These are phyloP conservation scores for Lactarius trivialis DNA, from an alignment of 768 basidiomycete species.

Conservation along the genomic window DNA sequence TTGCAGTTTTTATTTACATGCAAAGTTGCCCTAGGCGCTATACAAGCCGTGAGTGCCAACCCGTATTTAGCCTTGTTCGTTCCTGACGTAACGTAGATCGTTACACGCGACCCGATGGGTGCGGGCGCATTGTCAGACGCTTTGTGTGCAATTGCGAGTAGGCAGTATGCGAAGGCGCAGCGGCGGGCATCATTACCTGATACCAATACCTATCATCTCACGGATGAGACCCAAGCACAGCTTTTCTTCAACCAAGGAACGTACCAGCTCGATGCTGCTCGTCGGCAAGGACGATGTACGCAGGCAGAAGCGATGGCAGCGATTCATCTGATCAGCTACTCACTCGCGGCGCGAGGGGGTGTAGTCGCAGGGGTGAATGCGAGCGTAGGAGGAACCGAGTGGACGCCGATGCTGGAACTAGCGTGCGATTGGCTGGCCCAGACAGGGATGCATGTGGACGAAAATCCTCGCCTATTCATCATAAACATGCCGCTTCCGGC, in stretches of 20 bases:
- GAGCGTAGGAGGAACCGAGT: conserved; percentile 50
- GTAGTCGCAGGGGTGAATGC: conserved; percentile 38
- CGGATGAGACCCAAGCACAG: conserved; percentile 17
- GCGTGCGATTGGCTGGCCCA: conserved; percentile 72
- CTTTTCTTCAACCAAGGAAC: conserved; percentile 21
- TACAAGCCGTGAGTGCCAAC: conserved; percentile 50
- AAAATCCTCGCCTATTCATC: conserved; percentile 57
- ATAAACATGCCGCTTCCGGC: conserved; percentile 46
- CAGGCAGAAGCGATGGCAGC: conserved; percentile 75
- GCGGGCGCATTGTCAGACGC: conserved; percentile 18
- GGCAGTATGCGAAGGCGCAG: conserved; percentile 18
- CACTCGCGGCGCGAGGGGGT: conserved; percentile 33
- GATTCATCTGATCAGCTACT: conserved; percentile 68
- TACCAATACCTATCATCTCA: not conserved
- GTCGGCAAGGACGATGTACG: conserved; percentile 25
- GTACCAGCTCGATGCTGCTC: conserved; percentile 20
- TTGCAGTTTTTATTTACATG: conserved; percentile 61
- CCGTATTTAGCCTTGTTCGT: not conserved
- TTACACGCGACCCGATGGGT: conserved; percentile 13
- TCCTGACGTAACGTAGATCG: conserved; percentile 12
- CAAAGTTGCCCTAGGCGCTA: conserved; percentile 53
- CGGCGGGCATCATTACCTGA: conserved; percentile 13
- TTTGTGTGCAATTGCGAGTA: conserved; percentile 22
- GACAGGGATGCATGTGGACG: conserved; percentile 54
- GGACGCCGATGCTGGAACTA: conserved; percentile 63